Base-by-base conservation (phyloP, 2,329 filamentous ascomycete species). In the Monosporascus ibericus region DNA sequence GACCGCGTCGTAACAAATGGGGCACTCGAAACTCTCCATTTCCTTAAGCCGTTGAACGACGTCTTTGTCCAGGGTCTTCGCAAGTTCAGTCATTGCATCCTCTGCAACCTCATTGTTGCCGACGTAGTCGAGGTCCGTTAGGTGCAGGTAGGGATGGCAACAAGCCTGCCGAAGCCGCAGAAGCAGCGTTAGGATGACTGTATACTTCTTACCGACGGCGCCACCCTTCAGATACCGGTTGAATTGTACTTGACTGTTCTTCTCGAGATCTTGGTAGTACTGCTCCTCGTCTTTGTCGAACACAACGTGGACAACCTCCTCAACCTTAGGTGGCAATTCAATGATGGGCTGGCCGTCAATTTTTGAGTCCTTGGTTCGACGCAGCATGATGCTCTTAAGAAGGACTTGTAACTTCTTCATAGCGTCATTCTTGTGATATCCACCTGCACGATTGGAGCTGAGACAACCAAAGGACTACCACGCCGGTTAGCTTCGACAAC, bases 341-440 rank as follows among this genome's bases (percentile, higher is more conserved):
- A 92, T 74, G 52, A 92, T 89, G 0, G 88, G 88, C 60, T 88
- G 80, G 7, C 90, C 91, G 64, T 96, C 86, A 51, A 95, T 85
- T 57, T 80, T 72, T 0, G 90, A 90, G 36, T 81, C 78, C 70
- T 96, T 96, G 52, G 86, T 92, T 20, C 92, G 86, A 27, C 91
- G 86, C 48, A 96, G 77, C 71, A 95, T 85, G 47, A 92, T 84
- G 1, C 88, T 87, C 62, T 89, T 90, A 38, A 95, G 79, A 5
- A 96, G 70, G 6, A 83, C 82, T 53, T 90, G 89, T 5, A 96
- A 72, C 59, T 85, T 82, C 49, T 72, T 72, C 84, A 95, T 90
- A 2, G 85, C 85, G 55, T 80, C 81, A 14, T 44, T 76, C 75
- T 47, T 86, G 81, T 48, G 84, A 77, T 2, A 72, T 64, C 25